Conservation (phyloP, 306 rosid species). For the Sesbania bispinosa region DNA sequence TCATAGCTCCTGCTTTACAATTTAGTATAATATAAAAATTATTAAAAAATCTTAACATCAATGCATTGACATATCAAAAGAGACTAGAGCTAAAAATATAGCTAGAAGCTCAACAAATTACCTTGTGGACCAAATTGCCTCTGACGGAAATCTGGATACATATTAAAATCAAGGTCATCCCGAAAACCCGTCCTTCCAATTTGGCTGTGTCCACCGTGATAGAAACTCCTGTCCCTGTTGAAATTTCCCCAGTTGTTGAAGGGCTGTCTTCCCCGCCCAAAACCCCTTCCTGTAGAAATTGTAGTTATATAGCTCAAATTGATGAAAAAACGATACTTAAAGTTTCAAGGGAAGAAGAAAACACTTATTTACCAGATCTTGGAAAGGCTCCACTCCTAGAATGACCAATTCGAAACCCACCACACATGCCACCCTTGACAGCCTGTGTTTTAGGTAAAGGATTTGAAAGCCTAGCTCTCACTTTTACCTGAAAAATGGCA, state of each 20-base stretch:
- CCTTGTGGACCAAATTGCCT: constrained; percentile 56
- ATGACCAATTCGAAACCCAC: constrained; percentile 74
- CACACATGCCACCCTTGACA: constrained; percentile 78
- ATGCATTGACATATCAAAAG: background rate
- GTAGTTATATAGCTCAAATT: constrained; percentile 1
- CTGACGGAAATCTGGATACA: constrained; percentile 46
- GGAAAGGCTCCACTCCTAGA: constrained; percentile 43
- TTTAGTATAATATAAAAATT: constrained; percentile 6
- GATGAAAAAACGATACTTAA: background rate
- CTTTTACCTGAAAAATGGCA: constrained; percentile 46
- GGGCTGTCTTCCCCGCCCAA: constrained; percentile 48
- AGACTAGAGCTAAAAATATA: background rate
- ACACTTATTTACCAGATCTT: constrained; percentile 43
- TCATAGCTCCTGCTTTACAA: constrained; percentile 49
- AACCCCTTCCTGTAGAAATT: constrained; percentile 48
- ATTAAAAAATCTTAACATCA: background rate
- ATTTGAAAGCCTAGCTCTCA: constrained; percentile 88
- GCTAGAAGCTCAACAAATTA: constrained; percentile 21
- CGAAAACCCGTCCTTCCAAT: constrained; percentile 45
- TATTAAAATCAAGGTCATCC: constrained; percentile 32
- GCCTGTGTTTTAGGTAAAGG: constrained; percentile 84
- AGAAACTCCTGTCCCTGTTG: constrained; percentile 41
- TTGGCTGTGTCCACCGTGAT: constrained; percentile 49
- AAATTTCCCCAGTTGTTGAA: constrained; percentile 38
- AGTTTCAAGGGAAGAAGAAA: constrained; percentile 20